Evolutionary conservation across 2,329 filamentous ascomycete species (phyloP).

Genomic region (Elsinoe perseae): DNA sequence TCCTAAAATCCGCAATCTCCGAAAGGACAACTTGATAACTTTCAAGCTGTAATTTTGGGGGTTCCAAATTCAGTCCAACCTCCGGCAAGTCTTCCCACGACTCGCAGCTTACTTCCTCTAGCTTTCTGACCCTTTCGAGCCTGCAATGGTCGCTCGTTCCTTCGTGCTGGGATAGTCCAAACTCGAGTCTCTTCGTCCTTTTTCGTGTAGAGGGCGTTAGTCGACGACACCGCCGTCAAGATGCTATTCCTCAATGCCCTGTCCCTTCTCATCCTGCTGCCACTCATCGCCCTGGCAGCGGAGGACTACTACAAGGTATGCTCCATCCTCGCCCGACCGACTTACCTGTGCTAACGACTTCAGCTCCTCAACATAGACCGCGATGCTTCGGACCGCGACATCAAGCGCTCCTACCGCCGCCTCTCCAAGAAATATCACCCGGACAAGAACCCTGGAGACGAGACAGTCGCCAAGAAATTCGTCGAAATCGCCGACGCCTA

Average conservation of each 20-base stretch:
- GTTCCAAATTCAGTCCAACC: background rate
- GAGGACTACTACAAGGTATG: slow-evolving; percentile 73
- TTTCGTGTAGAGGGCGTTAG: background rate
- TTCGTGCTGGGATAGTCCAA: background rate
- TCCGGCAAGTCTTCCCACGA: background rate
- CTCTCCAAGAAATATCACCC: slow-evolving; percentile 95
- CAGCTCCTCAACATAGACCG: slow-evolving; percentile 75
- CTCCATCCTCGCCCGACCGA: background rate
- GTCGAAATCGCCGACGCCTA: slow-evolving; percentile 93
- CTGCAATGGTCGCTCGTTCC: background rate
- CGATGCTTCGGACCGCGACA: slow-evolving; percentile 72
- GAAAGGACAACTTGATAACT: slow-evolving; percentile 5
- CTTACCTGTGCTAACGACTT: slow-evolving; percentile 10
- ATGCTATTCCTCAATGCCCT: slow-evolving; percentile 40
- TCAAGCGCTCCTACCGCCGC: slow-evolving; percentile 87
- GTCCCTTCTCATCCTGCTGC: slow-evolving; percentile 36
- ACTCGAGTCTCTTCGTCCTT: background rate
- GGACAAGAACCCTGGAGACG: slow-evolving; percentile 92
- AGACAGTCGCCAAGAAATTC: slow-evolving; percentile 79
- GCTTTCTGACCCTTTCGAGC: background rate
- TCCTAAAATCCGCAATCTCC: background rate
- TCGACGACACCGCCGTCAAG: background rate
- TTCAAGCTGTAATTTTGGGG: background rate
- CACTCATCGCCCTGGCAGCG: slow-evolving; percentile 38
- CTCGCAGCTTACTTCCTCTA: background rate